Evolutionary conservation across 2,329 filamentous ascomycete species (phyloP), one percentile per base, ranked within the genome.

Genomic region (Penicillium olsonii): DNA sequence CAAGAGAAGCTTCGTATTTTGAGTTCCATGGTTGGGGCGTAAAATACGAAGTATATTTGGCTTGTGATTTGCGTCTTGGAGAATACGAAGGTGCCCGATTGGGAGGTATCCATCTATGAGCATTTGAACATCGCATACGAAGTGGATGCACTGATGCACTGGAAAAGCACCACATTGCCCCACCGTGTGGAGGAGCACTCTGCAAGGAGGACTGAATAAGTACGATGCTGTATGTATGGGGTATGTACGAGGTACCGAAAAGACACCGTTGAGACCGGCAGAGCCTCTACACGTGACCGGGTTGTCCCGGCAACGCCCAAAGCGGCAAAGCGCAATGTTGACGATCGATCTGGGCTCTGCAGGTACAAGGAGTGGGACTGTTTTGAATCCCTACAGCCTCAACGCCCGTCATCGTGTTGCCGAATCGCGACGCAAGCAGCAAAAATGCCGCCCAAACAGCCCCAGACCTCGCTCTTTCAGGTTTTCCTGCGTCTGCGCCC

Each of bases 401-500:
- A 29, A 45, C 27, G 6, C 35, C 15, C 17, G 20, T 12, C 5
- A 27, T 34, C 20, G 42, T 34, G 19, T 24, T 20, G n/a, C 22
- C 12, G 9, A 33, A 6, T 5, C 26, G 37, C 22, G 29, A 35
- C n/a, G 7, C 19, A 17, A 35, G 42, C 17, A 3, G 37, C 37
- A 51, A 59, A 42, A 18, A 61, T 68, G 47, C 55, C 68, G 17
- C 64, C 72, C 49, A 81, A 78, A 63, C 64, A 74, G 3, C 67
- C 78, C 29, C 68, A 69, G 48, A 83, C 82, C 54, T 80, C 83
- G 42, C 83, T 96, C 31, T 97, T 97, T 69, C 87, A 96, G 72
- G 92, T 97, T 49, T 96, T 89, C 67, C 80, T 97, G 34, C 88
- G 92, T 41, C 77, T 97, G 41, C 86, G 88, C 14, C 88, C 88